phyloP scores from a whole-genome alignment of 116 monocot species.

The Posidonia oceanica region DNA sequence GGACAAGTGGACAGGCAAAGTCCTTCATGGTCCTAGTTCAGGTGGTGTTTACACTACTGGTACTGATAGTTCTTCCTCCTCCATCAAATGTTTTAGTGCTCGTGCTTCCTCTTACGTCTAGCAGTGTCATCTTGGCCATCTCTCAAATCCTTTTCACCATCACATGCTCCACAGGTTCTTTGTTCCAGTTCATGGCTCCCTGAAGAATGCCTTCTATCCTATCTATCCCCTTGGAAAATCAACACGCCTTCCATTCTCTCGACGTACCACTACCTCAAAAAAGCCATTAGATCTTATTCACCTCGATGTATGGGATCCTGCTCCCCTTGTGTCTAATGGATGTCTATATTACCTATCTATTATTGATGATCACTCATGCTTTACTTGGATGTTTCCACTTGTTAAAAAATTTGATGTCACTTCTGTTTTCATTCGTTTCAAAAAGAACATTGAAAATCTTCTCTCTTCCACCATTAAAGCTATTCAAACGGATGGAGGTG shows the following conservation, averaged over 20 bases:
- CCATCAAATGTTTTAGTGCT: too few species aligned
- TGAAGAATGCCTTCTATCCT: neutral
- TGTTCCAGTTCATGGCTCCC: neutral
- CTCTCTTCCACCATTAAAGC: too few species aligned
- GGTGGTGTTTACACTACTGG: neutral
- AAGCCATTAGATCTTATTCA: neutral
- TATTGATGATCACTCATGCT: neutral
- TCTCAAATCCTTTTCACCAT: too few species aligned
- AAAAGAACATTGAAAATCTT: too few species aligned
- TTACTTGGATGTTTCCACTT: neutral
- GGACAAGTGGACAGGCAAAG: too few species aligned
- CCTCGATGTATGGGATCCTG: neutral
- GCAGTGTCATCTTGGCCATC: too few species aligned
- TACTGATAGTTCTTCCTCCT: neutral
- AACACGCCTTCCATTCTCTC: neutral
- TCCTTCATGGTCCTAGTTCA: too few species aligned
- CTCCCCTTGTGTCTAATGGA: neutral
- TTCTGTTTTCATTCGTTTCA: too few species aligned
- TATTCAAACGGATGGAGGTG: too few species aligned
- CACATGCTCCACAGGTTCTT: too few species aligned
- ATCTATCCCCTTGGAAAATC: neutral
- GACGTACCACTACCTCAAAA: neutral
- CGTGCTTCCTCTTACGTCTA: too few species aligned
- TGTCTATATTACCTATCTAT: neutral
- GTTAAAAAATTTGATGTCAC: too few species aligned